Percentiles rank a stretch among this genome's conserved stretches.
Conservation (phyloP, 371 early-diverging fungal genomes). For the Paraphysoderma sedebokerense region DNA sequence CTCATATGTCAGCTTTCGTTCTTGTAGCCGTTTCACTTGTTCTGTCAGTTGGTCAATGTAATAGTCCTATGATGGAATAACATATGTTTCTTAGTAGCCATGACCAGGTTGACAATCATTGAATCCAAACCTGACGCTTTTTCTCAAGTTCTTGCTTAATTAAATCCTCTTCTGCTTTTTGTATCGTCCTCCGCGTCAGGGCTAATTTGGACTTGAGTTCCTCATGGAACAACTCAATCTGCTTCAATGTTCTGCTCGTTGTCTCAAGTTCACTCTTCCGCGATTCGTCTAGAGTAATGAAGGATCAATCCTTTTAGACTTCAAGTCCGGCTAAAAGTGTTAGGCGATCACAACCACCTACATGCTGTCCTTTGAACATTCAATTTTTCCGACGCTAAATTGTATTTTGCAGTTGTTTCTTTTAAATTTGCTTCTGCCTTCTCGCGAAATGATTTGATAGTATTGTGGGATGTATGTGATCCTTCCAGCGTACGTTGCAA, state of each 20-base stretch:
- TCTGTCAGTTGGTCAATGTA: constrained; percentile 29
- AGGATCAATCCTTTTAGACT: too few species aligned
- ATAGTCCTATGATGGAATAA: constrained; percentile 17
- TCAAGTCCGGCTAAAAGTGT: too few species aligned
- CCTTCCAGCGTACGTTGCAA: constrained; percentile 23
- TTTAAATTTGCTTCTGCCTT: constrained; percentile 19
- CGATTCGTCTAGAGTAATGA: too few species aligned
- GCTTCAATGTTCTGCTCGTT: constrained; percentile 20
- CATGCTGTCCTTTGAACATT: constrained; percentile 11
- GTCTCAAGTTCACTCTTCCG: constrained; percentile 30
- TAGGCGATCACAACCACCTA: too few species aligned
- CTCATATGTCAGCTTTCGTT: constrained; percentile 23
- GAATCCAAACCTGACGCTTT: constrained; percentile 21
- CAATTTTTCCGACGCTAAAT: constrained; percentile 17
- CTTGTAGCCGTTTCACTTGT: constrained; percentile 24
- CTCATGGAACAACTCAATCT: constrained; percentile 32
- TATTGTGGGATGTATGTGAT: constrained; percentile 16
- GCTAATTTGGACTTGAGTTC: constrained; percentile 24
- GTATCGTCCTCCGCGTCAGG: constrained; percentile 26
- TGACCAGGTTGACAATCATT: not conserved
- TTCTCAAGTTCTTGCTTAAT: constrained; percentile 30
- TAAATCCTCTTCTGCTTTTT: constrained; percentile 35
- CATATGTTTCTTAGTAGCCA: not conserved
- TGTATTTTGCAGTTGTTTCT: constrained; percentile 13
- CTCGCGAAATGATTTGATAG: constrained; percentile 19